phyloP scores from a whole-genome alignment of 208 protist species.

The Giardia muris region DNA sequence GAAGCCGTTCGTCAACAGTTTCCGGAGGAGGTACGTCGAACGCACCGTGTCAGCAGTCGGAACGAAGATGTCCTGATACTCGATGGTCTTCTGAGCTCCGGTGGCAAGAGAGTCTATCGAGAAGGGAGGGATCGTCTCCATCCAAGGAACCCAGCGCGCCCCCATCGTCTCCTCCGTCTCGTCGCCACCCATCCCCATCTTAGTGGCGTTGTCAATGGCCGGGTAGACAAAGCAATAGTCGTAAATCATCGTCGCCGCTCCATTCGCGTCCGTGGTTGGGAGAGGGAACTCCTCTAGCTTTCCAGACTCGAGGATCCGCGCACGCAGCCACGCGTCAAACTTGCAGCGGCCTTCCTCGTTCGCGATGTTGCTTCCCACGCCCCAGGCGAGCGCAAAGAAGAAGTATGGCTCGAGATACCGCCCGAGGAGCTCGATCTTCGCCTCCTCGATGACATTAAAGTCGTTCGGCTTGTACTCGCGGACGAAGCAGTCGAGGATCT shows the following conservation, averaged over 20 bases:
- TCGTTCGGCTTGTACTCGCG: constrained; percentile 12
- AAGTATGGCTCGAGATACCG: constrained; percentile 62
- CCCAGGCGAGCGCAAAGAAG: constrained; percentile 84
- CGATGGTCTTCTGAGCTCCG: constrained; percentile 12
- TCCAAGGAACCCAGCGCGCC: background rate
- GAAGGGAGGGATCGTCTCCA: background rate
- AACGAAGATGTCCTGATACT: constrained; percentile 66
- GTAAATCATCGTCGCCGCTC: constrained; percentile 52
- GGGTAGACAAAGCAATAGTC: background rate
- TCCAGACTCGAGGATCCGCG: constrained; percentile 52
- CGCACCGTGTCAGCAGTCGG: constrained; percentile 86
- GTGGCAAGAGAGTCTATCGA: background rate
- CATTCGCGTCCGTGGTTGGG: constrained; percentile 69
- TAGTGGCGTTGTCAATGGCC: background rate
- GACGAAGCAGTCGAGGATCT: constrained; percentile 10
- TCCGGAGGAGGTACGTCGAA: constrained; percentile 75
- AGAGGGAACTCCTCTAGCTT: constrained; percentile 47
- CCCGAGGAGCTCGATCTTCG: background rate
- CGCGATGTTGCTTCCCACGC: constrained; percentile 69
- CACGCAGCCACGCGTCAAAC: constrained; percentile 76
- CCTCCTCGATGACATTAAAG: background rate
- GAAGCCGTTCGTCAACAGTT: constrained; percentile 63
- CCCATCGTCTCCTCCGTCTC: constrained; percentile 30
- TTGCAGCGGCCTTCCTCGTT: constrained; percentile 60
- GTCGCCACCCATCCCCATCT: background rate